These are phyloP conservation scores for Diospyros kaki DNA, from an alignment of 148 eudicot genomes.

Conservation along the genomic window DNA sequence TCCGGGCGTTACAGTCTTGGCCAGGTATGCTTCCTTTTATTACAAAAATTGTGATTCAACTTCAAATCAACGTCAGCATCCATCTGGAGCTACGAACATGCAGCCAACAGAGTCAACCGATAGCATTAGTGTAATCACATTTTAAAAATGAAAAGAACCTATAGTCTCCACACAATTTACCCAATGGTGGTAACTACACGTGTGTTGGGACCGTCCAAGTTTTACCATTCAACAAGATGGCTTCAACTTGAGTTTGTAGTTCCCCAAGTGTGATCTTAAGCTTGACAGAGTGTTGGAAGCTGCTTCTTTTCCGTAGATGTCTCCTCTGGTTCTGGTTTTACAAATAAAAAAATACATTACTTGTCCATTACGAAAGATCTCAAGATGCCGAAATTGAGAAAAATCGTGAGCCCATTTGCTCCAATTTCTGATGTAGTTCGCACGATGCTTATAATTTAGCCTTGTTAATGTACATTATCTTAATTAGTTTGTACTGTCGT, in stretches of 20 bases:
- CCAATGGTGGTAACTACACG: not conserved
- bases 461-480: not conserved
- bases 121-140: not conserved
- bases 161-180: not conserved
- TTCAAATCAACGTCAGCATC: not conserved
- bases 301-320: not conserved
- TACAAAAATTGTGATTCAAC: not conserved
- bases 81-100: not conserved
- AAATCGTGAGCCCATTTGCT: not conserved
- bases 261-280: not conserved
- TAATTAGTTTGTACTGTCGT: too few species aligned
- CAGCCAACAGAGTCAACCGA: not conserved
- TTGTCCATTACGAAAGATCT: not conserved
- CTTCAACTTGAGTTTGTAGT: not conserved
- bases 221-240: not conserved
- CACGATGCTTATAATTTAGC: not conserved
- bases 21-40: conserved; percentile 53
- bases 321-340: not conserved
- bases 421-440: not conserved
- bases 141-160: not conserved
- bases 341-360: not conserved
- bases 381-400: not conserved
- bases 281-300: not conserved
- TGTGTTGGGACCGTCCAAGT: not conserved
- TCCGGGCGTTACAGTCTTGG: too few species aligned